These are phyloP conservation scores for Taxillus chinensis DNA, from an alignment of 164 flowering plant species.

Conservation along the genomic window DNA sequence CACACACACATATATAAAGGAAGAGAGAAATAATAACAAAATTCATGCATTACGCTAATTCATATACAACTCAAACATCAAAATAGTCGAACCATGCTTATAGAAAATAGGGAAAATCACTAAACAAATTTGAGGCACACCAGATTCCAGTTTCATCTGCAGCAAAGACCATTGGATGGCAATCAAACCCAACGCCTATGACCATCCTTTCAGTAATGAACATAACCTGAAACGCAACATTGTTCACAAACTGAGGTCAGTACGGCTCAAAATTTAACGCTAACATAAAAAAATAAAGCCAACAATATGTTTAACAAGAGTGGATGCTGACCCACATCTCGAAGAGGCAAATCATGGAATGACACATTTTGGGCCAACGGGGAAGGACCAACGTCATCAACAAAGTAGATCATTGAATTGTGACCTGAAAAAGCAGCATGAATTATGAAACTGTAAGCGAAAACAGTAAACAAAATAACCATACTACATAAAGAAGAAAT, in stretches of 20 bases:
- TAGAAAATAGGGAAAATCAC: background rate
- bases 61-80: background rate
- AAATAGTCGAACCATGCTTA: background rate
- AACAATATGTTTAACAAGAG: constrained; percentile 22
- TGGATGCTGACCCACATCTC: constrained; percentile 99
- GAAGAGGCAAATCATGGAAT: constrained; percentile 91
- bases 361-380: constrained; percentile 91
- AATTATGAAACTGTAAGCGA: too few species aligned
- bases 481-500: too few species aligned
- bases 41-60: background rate
- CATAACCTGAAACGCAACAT: constrained; percentile 41
- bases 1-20: too few species aligned
- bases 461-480: too few species aligned
- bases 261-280: too few species aligned
- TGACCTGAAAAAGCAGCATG: constrained; percentile 47
- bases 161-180: constrained; percentile 84
- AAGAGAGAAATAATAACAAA: background rate
- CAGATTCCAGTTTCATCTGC: constrained; percentile 94
- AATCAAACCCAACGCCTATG: constrained; percentile 92
- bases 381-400: constrained; percentile 94
- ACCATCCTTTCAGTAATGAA: constrained; percentile 87
- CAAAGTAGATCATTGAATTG: constrained; percentile 92
- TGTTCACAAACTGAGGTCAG: too few species aligned
- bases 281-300: too few species aligned
- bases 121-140: constrained; percentile 25